phyloP scores from a whole-genome alignment of 2,329 filamentous ascomycete genomes.

The Ceratocystiopsis minuta region DNA sequence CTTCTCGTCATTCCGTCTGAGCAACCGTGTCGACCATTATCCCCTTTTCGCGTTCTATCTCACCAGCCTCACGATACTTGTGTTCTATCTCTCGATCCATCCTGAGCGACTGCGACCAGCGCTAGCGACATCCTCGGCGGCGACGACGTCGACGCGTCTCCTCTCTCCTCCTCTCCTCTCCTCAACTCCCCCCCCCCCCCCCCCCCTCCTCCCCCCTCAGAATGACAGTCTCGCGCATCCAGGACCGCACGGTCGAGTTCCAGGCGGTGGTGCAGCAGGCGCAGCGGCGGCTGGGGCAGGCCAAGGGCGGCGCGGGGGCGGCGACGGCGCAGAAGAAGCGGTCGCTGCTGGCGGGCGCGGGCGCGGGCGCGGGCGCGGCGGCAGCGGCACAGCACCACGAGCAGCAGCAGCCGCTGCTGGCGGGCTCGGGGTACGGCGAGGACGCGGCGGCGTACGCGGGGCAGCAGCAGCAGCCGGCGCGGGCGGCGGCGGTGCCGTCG shows the following conservation, averaged over 20 bases:
- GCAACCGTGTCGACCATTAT: too few relatives aligned
- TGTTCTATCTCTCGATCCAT: too few relatives aligned
- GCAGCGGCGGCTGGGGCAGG: slow-evolving; percentile 58
- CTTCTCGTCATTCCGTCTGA: neutral
- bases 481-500: slow-evolving; percentile 28
- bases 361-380: neutral
- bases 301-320: slow-evolving; percentile 34
- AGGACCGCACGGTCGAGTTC: slow-evolving; percentile 94
- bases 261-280: slow-evolving; percentile 74
- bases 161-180: neutral
- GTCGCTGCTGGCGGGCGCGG: slow-evolving; percentile 2
- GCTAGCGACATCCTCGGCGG: too few relatives aligned
- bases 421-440: slow-evolving; percentile 13
- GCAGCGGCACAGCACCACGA: slow-evolving; percentile 1
- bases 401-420: slow-evolving; percentile 47
- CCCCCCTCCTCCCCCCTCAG: neutral
- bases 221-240: slow-evolving; percentile 61
- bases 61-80: too few relatives aligned
- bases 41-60: too few relatives aligned
- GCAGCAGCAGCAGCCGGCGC: slow-evolving; percentile 43
- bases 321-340: slow-evolving; percentile 44
- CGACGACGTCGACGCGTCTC: neutral
- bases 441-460: slow-evolving; percentile 29
- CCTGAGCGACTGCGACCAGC: too few relatives aligned
- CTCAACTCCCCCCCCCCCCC: too few relatives aligned